Conservation (phyloP, 2,329 filamentous ascomycete genomes). For the Canariomyces notabilis region DNA sequence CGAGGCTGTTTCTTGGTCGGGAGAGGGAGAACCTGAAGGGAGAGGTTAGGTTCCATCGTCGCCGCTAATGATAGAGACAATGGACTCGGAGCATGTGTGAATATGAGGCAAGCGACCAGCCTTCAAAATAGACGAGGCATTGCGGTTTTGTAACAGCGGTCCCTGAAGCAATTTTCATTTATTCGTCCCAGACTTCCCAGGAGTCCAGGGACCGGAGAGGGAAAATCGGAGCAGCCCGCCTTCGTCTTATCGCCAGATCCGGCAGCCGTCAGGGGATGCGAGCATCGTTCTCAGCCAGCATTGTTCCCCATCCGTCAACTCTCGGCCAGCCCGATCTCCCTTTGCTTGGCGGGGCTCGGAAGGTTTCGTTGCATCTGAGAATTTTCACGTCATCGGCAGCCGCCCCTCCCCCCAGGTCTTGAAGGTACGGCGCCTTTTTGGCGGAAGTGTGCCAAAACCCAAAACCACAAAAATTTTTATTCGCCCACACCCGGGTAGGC, state of each 20-base stretch:
- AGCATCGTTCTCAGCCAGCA: slow-evolving; percentile 7
- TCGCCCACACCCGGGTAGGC: no score
- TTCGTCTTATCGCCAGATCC: slow-evolving; percentile 14
- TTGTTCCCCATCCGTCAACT: slow-evolving; percentile 7
- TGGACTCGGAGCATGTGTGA: no score
- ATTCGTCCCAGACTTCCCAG: no score
- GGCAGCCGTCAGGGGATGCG: slow-evolving; percentile 13
- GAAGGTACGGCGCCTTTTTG: no score
- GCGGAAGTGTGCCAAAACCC: no score
- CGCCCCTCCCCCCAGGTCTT: slow-evolving; percentile 3
- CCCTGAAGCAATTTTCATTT: slow-evolving; percentile 20
- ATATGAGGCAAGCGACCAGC: no score
- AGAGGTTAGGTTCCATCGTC: background rate
- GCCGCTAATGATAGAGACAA: no score
- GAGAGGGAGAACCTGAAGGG: background rate
- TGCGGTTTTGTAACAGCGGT: slow-evolving; percentile 11
- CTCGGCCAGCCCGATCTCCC: slow-evolving; percentile 7
- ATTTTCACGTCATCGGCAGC: slow-evolving; percentile 14
- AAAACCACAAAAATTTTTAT: no score
- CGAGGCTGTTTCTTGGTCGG: background rate
- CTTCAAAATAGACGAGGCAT: no score
- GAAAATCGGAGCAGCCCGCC: background rate
- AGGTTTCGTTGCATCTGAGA: background rate
- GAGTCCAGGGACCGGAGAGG: slow-evolving; percentile 14
- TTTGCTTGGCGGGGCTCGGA: slow-evolving; percentile 6